Evolutionary conservation across 2,329 filamentous ascomycete species (phyloP), one percentile per base, ranked within the genome.

Genomic region (Whalleya microplaca): DNA sequence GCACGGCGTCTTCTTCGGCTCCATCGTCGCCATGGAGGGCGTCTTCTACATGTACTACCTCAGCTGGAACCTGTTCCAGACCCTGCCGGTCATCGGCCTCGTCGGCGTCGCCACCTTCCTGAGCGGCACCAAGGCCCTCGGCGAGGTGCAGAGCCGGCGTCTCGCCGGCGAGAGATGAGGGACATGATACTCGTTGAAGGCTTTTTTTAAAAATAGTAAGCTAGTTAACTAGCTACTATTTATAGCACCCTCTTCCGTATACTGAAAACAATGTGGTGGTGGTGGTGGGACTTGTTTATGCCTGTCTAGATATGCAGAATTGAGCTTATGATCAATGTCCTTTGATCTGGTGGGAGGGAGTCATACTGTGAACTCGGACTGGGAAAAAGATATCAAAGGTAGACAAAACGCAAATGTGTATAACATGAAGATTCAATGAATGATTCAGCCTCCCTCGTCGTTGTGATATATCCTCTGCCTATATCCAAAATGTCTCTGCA

Each of bases 41-140:
- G 87, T 96, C 54, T 97, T 99, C 77, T 94, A 95, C 79, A 77
- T 96, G 64, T 99, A 99, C 82, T 98, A 98, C 77, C 89, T 84
- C 51, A 85, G 78, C 70, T 97, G 94, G 93, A 96, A 88, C 70
- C 80, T 99, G 45, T 96, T 98, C 82, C 89, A 96, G 79, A 86
- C 86, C 14, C 80, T 99, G 48, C 93, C 92, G 3, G 87, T 86
- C 21, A 86, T 89, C 51, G 80, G 80, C 32, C 76, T 87, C 43
- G 84, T 95, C 27, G 86, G 87, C 16, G 75, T 83, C 21, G 84
- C 92, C 52, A 85, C 91, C 10, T 91, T 96, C 71, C 75, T 98
- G 61, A 96, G 91, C 72, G 95, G 95, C 54, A 92, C 89, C 71
- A 88, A 92, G 74, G 95, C 95, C 4, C 79, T 99, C 65, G 90